Base-by-base conservation (phyloP, 345 rosid species). In the Passiflora organensis region DNA sequence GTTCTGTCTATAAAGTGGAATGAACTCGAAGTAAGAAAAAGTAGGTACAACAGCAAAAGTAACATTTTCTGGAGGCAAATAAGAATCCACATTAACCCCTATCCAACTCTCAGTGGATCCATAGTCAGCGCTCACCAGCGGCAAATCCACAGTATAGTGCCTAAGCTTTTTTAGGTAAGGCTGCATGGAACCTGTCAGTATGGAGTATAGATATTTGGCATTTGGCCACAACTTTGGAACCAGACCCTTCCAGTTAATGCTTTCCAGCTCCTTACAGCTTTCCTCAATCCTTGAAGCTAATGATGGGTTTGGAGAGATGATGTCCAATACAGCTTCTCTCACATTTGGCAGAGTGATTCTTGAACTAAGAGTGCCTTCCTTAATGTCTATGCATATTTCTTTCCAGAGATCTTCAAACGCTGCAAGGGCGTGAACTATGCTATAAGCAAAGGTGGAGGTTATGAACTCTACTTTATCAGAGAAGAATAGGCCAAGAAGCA, bases 61-160 rank as follows among this genome's bases (percentile, higher is more conserved):
- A 28, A 84, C 98, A 9, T 73, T 63, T 60, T 88, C 95, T 10
- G 96, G 89, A 0, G 82, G 81, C 64, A 73, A 69, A 54, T 46
- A 64, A 18, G 96, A 95, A 70, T 84, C 95, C 62, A 88, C 72
- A 57, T 91, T 91, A 47, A 79, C 96, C 25, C 98, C 98, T 5
- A 91, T 91, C 96, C 98, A 91, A 53, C 98, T 81, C 80, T 91
- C 98, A 0, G 95, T 87, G 2, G 98, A 82, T 5, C 98, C 98
- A 41, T 91, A 91, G 53, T 91, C 98, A 23, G 85, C 98, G 56
- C 93, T 78, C 32, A 86, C 87, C 41, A 91, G 63, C 36, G 96
- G 84, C 71, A 91, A 67, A n/a, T 58, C 76, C 0, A 85, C 82
- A 12, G 77, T 77, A 23, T 91, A 88, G 60, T 83, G 89, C 71